Percentiles rank a stretch among this genome's conserved stretches.
These are phyloP conservation scores for Drechmeria coniospora DNA, from an alignment of 2,329 filamentous ascomycete genomes.

Conservation along the genomic window DNA sequence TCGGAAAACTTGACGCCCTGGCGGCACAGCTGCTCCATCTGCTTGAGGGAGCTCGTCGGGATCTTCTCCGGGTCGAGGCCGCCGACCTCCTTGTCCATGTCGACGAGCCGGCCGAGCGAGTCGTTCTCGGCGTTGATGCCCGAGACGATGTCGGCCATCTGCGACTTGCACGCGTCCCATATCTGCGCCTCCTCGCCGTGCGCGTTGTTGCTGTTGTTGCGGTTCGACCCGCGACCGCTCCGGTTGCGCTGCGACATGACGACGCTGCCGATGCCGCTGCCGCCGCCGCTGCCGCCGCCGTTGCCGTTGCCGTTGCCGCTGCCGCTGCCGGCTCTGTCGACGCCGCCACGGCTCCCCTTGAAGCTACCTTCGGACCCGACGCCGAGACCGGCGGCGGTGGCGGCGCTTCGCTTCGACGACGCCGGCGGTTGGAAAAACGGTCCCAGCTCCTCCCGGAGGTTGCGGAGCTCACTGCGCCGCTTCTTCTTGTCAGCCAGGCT, in stretches of 20 bases:
- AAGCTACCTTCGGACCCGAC: no score
- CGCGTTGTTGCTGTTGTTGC: conserved; percentile 23
- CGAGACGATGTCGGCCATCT: conserved; percentile 22
- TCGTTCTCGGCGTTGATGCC: conserved; percentile 27
- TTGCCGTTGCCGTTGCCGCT: conserved; percentile 4
- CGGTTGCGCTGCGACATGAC: conserved; percentile 29
- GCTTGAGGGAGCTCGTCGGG: conserved; percentile 20
- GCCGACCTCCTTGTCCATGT: conserved; percentile 25
- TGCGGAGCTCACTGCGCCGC: conserved; percentile 17
- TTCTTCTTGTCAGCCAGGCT: conserved; percentile 19
- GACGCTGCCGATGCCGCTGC: conserved; percentile 4
- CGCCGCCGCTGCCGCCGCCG: conserved; percentile 5
- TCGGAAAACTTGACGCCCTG: conserved; percentile 26
- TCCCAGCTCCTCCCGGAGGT: conserved; percentile 18
- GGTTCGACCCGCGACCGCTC: conserved; percentile 27
- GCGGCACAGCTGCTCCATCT: conserved; percentile 28
- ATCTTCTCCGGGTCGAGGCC: conserved; percentile 22
- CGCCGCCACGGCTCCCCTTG: conserved; percentile 10
- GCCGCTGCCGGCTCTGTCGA: conserved; percentile 8
- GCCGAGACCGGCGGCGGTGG: no score
- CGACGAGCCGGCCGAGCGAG: conserved; percentile 22
- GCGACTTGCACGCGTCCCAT: conserved; percentile 25
- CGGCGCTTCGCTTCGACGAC: no score
- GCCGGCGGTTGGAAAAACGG: conserved; percentile 17
- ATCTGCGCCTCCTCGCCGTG: conserved; percentile 28